Conservation (phyloP, 116 monocot species). For the Trichopus zeylanicus region DNA sequence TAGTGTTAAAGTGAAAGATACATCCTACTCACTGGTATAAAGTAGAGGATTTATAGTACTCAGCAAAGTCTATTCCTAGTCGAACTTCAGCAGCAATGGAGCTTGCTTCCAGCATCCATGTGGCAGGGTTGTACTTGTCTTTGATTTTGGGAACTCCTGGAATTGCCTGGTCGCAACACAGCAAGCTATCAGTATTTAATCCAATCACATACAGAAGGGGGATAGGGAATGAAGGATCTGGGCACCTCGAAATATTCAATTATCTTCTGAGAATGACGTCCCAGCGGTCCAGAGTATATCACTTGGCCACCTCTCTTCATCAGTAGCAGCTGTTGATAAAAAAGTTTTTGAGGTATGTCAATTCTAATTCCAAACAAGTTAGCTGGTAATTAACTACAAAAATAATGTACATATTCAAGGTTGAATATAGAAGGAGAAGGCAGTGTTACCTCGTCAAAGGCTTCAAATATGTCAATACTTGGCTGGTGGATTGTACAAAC, state of each 20-base stretch:
- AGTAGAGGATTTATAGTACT: slow-evolving; percentile 4
- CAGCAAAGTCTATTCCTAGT: slow-evolving; percentile 8
- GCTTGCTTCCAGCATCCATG: slow-evolving; percentile 21
- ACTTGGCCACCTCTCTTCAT: slow-evolving; percentile 12
- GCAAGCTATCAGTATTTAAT: no score
- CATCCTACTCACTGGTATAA: slow-evolving; percentile 2
- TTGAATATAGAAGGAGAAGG: no score
- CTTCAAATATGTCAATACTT: slow-evolving; percentile 67
- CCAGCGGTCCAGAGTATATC: slow-evolving; percentile 6
- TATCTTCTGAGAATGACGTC: slow-evolving; percentile 2
- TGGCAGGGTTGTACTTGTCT: slow-evolving; percentile 18
- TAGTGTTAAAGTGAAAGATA: not conserved
- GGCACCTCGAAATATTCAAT: slow-evolving; percentile 11
- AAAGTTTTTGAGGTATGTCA: not conserved
- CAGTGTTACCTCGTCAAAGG: slow-evolving; percentile 60
- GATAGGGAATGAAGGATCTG: not conserved
- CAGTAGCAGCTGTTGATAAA: slow-evolving; percentile 4
- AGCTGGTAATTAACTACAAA: no score
- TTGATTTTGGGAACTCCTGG: slow-evolving; percentile 13
- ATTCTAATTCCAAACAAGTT: not conserved
- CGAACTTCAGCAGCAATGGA: not conserved
- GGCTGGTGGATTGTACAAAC: slow-evolving; percentile 73
- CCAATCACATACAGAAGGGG: no score
- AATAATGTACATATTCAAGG: no score
- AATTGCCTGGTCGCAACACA: slow-evolving; percentile 10